Conservation (phyloP, 495 filamentous ascomycete species). For the Aspergillus sclerotioniger region DNA sequence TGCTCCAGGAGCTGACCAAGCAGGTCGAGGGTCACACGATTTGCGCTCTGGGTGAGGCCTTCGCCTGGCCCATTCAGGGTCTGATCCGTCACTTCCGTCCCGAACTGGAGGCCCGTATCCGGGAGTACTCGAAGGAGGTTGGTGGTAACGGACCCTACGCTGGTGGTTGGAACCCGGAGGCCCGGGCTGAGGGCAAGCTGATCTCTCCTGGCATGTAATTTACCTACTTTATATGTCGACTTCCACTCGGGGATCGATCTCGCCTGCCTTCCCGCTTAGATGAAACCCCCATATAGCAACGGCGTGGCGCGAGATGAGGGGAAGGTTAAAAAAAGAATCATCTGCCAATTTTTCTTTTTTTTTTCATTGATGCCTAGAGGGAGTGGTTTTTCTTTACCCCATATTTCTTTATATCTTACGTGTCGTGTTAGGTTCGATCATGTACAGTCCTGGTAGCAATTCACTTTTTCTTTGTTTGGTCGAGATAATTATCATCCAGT, state of each 20-base stretch:
- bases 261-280: too few relatives aligned
- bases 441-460: slow-evolving; percentile 35
- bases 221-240: slow-evolving; percentile 11
- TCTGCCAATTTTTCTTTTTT: slow-evolving; percentile 3
- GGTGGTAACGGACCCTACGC: slow-evolving; percentile 69
- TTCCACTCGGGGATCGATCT: background rate
- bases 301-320: too few relatives aligned
- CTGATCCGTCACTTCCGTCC: slow-evolving; percentile 97
- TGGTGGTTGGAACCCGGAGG: slow-evolving; percentile 82
- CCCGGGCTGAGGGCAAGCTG: slow-evolving; percentile 73
- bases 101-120: slow-evolving; percentile 86
- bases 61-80: slow-evolving; percentile 97
- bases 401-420: slow-evolving; percentile 9
- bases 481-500: slow-evolving; percentile 29
- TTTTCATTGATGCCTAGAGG: slow-evolving; percentile 3
- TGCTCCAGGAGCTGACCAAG: slow-evolving; percentile 98
- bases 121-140: slow-evolving; percentile 63
- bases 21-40: slow-evolving; percentile 99
- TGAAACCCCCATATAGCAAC: too few relatives aligned
- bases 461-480: slow-evolving; percentile 17
- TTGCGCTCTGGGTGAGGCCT: slow-evolving; percentile 95
- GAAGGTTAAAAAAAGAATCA: slow-evolving; percentile 1
- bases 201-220: slow-evolving; percentile 73
- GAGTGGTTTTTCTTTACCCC: slow-evolving; percentile 1
- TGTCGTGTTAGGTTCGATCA: slow-evolving; percentile 17